Base-by-base conservation (phyloP, 83 land plant species). In the Picea abies region DNA sequence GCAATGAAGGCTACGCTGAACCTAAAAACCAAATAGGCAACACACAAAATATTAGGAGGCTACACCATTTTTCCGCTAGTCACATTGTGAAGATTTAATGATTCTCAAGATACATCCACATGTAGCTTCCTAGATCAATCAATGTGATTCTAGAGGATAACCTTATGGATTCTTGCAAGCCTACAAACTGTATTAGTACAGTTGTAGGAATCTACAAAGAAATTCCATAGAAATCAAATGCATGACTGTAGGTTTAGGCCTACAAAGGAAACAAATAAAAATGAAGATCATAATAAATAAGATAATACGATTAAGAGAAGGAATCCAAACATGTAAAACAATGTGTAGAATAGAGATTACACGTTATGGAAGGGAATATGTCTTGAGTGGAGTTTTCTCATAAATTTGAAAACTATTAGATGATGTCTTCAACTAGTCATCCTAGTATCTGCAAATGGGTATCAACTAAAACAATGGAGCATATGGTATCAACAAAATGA, bases 381-480 rank as follows among this genome's bases (percentile, higher is more conserved):
- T 98, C 78, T 97, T 98, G 71, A 97, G 85, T 81, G 99, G 97
- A 78, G 98, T 98, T 75, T 97, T 97, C 66, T 97, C 99, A 98
- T 98, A 97, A 11, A 89, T 82, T 76, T 90, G 97, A 20, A 96
- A 68, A 22, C 92, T 87, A 79, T 82, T 93, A 12, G 93, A 87
- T 20, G 98, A 94, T 35, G 94, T 84, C 82, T 94, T 97, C 23
- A 97, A 88, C 97, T 97, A 97, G 88, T 97, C 99, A 86, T 96
- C 99, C 87, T 97, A 98, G 86, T 97, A 97, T 80, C 99, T 97
- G 85, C 52, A 80, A 80, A 29, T 44, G 63, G 78, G 49, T 61
- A 22, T 32, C 15, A 78, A 19, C 58, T 25, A 78, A 26, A 25
- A 80, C 49, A 41, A 65, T 19, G 20, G 47, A 44, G 8, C 5